Conservation (phyloP, 179 eudicot genomes). For the Beta lomatogona region DNA sequence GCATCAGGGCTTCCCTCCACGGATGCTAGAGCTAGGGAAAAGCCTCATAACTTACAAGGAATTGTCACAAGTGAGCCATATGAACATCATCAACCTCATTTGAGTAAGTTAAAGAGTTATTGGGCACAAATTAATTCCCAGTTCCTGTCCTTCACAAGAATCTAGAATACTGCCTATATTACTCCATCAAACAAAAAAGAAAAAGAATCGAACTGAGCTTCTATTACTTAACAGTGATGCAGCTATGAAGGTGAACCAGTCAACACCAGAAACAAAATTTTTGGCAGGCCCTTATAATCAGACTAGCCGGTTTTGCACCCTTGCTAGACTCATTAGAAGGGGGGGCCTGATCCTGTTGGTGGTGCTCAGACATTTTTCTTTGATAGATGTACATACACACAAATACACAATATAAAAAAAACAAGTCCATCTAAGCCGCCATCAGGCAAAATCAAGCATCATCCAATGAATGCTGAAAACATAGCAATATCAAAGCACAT, state of each 20-base stretch:
- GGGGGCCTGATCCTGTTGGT: not conserved
- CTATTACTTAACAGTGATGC: too few species aligned
- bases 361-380: not conserved
- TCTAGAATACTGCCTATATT: not conserved
- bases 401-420: too few species aligned
- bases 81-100: not conserved
- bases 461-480: not conserved
- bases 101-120: not conserved
- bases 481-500: not conserved
- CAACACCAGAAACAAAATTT: too few species aligned
- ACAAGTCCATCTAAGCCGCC: not conserved
- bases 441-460: not conserved
- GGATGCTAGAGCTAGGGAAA: too few species aligned
- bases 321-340: not conserved
- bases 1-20: too few species aligned
- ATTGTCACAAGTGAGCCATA: not conserved
- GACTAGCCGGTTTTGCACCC: not conserved
- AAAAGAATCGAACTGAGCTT: not conserved
- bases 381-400: not conserved
- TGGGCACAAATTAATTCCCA: not conserved
- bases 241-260: too few species aligned
- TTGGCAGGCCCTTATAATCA: not conserved
- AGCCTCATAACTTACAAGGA: too few species aligned
- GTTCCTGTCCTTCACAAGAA: not conserved
- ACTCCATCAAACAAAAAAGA: not conserved